Base-by-base conservation (phyloP, 2,329 filamentous ascomycete genomes). In the Endothia cerciana region DNA sequence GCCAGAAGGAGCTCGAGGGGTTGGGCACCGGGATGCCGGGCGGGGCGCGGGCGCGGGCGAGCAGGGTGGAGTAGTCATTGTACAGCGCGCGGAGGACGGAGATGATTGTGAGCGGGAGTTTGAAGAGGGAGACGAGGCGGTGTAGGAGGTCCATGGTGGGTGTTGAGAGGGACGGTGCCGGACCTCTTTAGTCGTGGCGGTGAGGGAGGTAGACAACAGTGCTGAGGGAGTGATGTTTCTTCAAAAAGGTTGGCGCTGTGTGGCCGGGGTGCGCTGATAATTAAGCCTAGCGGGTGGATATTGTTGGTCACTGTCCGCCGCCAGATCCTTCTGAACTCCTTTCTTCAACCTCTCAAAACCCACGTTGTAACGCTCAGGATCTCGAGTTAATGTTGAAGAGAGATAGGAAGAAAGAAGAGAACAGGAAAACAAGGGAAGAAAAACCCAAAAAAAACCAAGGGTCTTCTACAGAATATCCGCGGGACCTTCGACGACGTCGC, bases 1-100 rank as follows among this genome's bases (percentile, higher is more conserved):
- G 76, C 83, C 82, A 85, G 72, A 81, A 85, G 8, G 83, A 75
- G 4, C 64, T 60, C 3, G 81, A 81, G 0, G 82, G 78, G 55
- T 78, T 74, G 11, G 77, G 69, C 17, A 77, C 73, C 0, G 83
- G 83, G 2, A 79, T 71, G 17, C 80, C 80, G 3, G 81, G 80
- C 1, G 75, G 40, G 17, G 61, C 40, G 22, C 30, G 41, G 33
- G 58, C 53, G 10, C 60, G 66, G 41, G 56, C 57, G 7, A 57
- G 38, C 36, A 64, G 28, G 8, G 55, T 41, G 49, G 64, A 41
- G 38, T 62, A 66, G 36, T 68, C 66, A 51, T 33, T 58, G 57
- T 63, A 63, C 15, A 68, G 64, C 15, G 58, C 43, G 49, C 53
- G 56, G 57, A 68, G 66, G 60, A 66, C 61, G 60, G 57, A 33